Evolutionary conservation across 768 basidiomycete genomes (phyloP), one percentile per base, ranked within the genome.

Genomic region (Xerocomellus chrysenteron): DNA sequence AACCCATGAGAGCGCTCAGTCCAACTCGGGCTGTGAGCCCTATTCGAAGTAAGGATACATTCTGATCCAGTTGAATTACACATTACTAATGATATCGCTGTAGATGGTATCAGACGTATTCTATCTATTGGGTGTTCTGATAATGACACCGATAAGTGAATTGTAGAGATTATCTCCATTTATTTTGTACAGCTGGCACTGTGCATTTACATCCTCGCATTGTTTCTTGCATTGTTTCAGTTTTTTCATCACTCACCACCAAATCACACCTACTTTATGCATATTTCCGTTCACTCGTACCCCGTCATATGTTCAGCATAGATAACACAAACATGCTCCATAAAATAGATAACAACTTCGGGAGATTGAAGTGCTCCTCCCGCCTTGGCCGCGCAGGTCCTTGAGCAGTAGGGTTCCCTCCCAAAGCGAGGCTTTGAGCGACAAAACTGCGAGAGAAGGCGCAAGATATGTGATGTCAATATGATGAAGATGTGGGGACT

Each of bases 371-470:
- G 35, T 4, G 56, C n/a, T 35, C 61, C 3, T 3, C 26, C 52
- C 4, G 67, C 67, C 50, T 57, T 66, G 45, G 61, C 54, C 8
- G 72, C 71, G 40, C 71, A 72, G 14, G 71, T 70, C 54, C 54
- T 68, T 17, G 70, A 73, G 41, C 72, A 72, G 39, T 71, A 73
- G 4, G 66, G 67, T 50, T 74, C 68, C 43, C 67, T 72, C 43
- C 72, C 72, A 47, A 64, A 71, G 33, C 64, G 73, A 36, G 68
- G 70, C 30, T 67, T 70, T 19, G 55, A 59, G 44, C 52, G 72
- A 57, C 71, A 72, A 45, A 67, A 62, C 70, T 72, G 16, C 12
- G 39, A 35, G 42, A 44, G 33, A 32, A 46, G 19, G 48, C 17
- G 2, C 17, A 33, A 10, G 9, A 50, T 10, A 49, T 4, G 36